Evolutionary conservation across 2,329 filamentous ascomycete species (phyloP), one percentile per base, ranked within the genome.

Genomic region (Calonectria pauciramosa): DNA sequence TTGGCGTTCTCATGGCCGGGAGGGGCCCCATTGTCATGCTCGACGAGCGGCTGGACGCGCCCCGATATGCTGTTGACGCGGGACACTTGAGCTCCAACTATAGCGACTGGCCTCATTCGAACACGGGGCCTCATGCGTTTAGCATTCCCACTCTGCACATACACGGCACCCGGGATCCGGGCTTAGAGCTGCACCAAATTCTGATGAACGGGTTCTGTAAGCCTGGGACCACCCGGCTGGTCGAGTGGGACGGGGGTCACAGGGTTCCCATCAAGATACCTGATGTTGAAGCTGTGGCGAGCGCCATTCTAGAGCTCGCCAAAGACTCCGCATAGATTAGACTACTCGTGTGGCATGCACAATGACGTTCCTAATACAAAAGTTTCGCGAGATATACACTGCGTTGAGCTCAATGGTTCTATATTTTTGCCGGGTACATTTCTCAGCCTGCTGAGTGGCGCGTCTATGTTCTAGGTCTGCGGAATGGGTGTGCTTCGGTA

Each of bases 171-270:
- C 85, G 86, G 63, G 94, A 96, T 82, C 86, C 89, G 0, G 93
- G 93, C 0, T 77, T 96, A 64, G 86, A 90, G 68, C 83, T 91
- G 56, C 85, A 86, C 18, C 68, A 80, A 41, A 70, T 87, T 70
- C 80, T 96, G 77, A 80, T 91, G 66, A 83, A 90, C 11, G 84
- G 90, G 67, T 95, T 93, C 82, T 94, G 92, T 81, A 87, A 91
- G 65, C 81, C 86, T 13, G 88, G 87, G 0, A 90, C 86, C 3
- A 86, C 89, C 8, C 88, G 84, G 49, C 75, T 95, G 59, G 83
- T 96, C 1, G 93, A 95, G 82, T 96, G 94, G 94, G 90, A 94
- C 72, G 94, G 93, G 0, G 89, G 88, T 1, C 94, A 96, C 82
- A 86, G 94, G 8, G 87, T 96, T 64, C 93, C 94, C 2, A 89